Conservation (phyloP, 371 early-diverging fungal species). For the Entomophthora muscae region DNA sequence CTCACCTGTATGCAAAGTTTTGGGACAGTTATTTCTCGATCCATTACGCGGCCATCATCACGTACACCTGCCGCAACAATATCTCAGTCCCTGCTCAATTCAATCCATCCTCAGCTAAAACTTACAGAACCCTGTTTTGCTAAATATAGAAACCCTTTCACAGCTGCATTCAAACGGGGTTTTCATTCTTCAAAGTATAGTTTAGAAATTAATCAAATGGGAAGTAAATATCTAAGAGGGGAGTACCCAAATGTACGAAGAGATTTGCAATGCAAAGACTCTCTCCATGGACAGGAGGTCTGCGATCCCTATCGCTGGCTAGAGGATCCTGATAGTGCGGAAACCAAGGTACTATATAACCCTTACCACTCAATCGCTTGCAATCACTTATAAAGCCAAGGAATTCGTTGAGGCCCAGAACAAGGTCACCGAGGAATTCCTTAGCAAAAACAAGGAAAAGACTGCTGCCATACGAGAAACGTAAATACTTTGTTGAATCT, state of each 20-base stretch:
- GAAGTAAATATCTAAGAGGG: neutral
- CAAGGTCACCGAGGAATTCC: slow-evolving; percentile 12
- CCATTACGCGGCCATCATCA: too few relatives aligned
- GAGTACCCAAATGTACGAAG: neutral
- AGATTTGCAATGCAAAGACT: slow-evolving; percentile 12
- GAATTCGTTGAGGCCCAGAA: slow-evolving; percentile 21
- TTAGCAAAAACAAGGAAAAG: slow-evolving; percentile 17
- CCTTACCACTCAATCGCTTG: too few relatives aligned
- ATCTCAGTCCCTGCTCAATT: too few relatives aligned
- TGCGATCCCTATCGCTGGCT: slow-evolving; percentile 36
- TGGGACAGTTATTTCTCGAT: too few relatives aligned
- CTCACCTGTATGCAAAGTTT: too few relatives aligned
- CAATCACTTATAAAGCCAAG: too few relatives aligned
- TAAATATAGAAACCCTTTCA: too few relatives aligned
- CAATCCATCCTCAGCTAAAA: too few relatives aligned
- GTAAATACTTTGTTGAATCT: slow-evolving; percentile 10
- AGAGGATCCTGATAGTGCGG: slow-evolving; percentile 26
- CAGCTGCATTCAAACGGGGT: too few relatives aligned
- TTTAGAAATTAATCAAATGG: neutral
- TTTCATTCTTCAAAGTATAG: too few relatives aligned
- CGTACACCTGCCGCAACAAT: too few relatives aligned
- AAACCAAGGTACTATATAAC: slow-evolving; percentile 18
- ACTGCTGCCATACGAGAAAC: neutral
- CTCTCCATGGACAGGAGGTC: slow-evolving; percentile 20
- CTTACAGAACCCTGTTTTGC: too few relatives aligned